Evolutionary conservation across 2,329 filamentous ascomycete species (phyloP), one percentile per base, ranked within the genome.

Genomic region (Basipetospora chlamydospora): DNA sequence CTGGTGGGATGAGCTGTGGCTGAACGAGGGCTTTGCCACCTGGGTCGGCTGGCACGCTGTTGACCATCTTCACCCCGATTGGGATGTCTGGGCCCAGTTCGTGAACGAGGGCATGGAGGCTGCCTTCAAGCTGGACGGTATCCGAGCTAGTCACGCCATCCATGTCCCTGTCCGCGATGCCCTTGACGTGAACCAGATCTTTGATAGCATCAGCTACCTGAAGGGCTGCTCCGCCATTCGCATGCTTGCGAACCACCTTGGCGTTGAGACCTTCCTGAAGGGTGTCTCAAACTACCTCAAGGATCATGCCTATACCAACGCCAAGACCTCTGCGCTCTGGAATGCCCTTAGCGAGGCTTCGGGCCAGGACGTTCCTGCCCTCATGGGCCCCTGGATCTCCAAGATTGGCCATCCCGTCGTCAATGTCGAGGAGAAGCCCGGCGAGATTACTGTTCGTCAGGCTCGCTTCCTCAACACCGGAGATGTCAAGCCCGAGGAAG

Each of bases 51-150:
- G 88, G 88, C 71, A 87, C 42, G 87, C 86, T 8, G 76, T 87
- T 40, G 84, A 96, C 53, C 73, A 92, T 53, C 74, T 96, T 38
- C 84, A 96, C 58, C 90, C 90, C 3, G 88, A 95, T 46, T 96
- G 90, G 88, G 79, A 96, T 49, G 81, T 96, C 22, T 98, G 90
- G 90, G 80, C 83, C 40, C 87, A 95, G 61, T 98, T 95, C 60
- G 84, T 96, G 49, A 85, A 85, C 60, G 90, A 96, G 64, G 82
- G 81, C 49, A 83, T 93, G 64, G 85, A 94, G 69, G 77, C 76
- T 64, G 88, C 88, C 39, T 92, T 95, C 58, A 72, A 77, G 45
- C 74, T 98, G 21, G 90, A 98, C 52, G 78, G 83, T 31, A 74
- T 98, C 46, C 80, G 90, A 32, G 83, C 85, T 28, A 94, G 86